Base-by-base conservation (phyloP, 495 filamentous ascomycete species). In the Hypoxylon crocopeplum region DNA sequence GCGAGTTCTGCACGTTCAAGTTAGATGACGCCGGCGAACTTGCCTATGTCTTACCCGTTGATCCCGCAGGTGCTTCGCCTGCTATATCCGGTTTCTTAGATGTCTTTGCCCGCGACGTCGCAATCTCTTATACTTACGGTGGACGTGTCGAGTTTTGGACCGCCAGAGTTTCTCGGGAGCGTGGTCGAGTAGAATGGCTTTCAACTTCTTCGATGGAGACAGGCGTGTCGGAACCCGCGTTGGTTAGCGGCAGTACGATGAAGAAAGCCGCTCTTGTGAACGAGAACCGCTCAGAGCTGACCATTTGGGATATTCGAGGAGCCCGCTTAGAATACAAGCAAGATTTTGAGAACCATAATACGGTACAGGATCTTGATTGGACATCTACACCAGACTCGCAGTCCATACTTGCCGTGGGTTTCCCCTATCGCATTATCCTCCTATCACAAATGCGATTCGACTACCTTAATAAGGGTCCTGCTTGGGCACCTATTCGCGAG, bases 401-500 rank as follows among this genome's bases (percentile, higher is more conserved):
- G 69, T 93, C 91, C 2, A 90, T 98, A 52, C 82, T 98, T 10
- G 90, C 93, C 6, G 90, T 97, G 29, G 93, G 93, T 4, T 97
- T 97, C 68, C 86, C 87, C 10, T 89, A 93, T 60, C 84, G 88
- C 47, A 88, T 98, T 16, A 68, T 94, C 21, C 78, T 98, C 2
- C 79, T 96, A n/a, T 87, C 89, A 17, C 93, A 98, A 70, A 87
- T 96, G 75, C 88, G 93, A 17, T 98, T 93, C 67, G 93, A 98
- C 69, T 97, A 98, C 66, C 75, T 96, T 33, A 89, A 93, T 54
- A 85, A 91, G 48, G 88, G 87, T n/a, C 89, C 93, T 5, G 91
- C 93, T 1, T 98, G 93, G 93, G 89, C 89, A 8, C 78, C 86
- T 16, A 88, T 96, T 55, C 76, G 90, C 53, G 89, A 96, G 65